Evolutionary conservation across 208 protist species (phyloP).

Genomic region (Entamoeba histolytica): DNA sequence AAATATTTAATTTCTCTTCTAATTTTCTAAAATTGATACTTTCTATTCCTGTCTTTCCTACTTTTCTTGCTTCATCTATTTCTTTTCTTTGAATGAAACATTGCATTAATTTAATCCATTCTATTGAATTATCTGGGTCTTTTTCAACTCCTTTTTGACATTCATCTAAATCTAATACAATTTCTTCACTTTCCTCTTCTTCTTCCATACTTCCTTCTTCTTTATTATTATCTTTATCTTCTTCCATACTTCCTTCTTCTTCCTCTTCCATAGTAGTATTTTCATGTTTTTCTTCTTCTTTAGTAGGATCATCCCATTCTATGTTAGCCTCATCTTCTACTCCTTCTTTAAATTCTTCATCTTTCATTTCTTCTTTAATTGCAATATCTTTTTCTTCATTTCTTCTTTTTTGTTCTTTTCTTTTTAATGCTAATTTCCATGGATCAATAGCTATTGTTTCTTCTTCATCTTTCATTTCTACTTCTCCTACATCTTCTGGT

Average conservation of each 20-base stretch:
- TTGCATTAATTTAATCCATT: background rate
- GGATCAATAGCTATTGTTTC: background rate
- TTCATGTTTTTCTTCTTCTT: too few relatives aligned
- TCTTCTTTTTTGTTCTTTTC: background rate
- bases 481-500: background rate
- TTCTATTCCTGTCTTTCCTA: background rate
- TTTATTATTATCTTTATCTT: too few relatives aligned
- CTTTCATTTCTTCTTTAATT: background rate
- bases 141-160: slow-evolving; percentile 13
- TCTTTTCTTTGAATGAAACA: too few relatives aligned
- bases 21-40: background rate
- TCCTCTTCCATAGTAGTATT: too few relatives aligned
- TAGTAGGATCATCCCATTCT: too few relatives aligned
- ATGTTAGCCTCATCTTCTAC: too few relatives aligned
- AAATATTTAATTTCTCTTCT: background rate
- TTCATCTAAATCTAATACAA: slow-evolving; percentile 1
- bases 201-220: too few relatives aligned
- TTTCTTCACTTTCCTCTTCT: slow-evolving; percentile 20
- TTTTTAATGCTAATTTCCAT: background rate
- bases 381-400: background rate
- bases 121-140: background rate
- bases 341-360: too few relatives aligned
- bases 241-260: too few relatives aligned
- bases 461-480: background rate
- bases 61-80: too few relatives aligned